Evolutionary conservation across 441 rosid genomes (phyloP), one percentile per base, ranked within the genome.

Genomic region (Capsella rubella): DNA sequence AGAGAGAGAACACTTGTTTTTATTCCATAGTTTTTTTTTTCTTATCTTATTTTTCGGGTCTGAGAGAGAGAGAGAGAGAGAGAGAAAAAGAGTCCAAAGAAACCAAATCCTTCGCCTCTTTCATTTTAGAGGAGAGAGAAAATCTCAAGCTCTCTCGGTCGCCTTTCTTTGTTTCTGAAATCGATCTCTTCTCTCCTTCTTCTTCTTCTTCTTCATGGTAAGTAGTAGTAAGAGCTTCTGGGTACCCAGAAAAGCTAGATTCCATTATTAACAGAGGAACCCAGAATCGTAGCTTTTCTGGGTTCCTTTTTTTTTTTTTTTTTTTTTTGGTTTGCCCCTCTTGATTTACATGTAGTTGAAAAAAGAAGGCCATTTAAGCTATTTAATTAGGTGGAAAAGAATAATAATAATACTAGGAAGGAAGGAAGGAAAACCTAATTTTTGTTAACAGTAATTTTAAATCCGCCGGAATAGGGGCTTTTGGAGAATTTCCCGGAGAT

Each of bases 301-400:
- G 35, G 64, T 27, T 49, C 35, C 9, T 50, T 73, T 51, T 2
- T 54, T 49, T 15, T 51, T 81, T 42, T 42, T 16, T 57, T 67
- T 40, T 27, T 16, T 32, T 25, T 46, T 63, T 45, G 46, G 34
- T 49, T 71, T 25, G 5, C 59, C 58, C 54, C 68, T 75, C 9
- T 50, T 27, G 42, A 21, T 71, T 58, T 76, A 21, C 74, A 55
- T 27, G 37, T 64, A 73, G 49, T 69, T 21, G 25, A 79, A 80
- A 79, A 79, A 81, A 84, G 85, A 81, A 78, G 78, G 66, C 69
- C 82, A 79, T 77, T 64, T n/a, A 67, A 61, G 42, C 66, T 52
- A 40, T 61, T 77, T 78, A 73, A 83, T 83, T 83, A 77, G 69
- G 55, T 42, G 46, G 71, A 67, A 57, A 71, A 11, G 16, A 37